Evolutionary conservation across 495 filamentous ascomycete genomes (phyloP), one percentile per base, ranked within the genome.

Genomic region (Diplogelasinospora grovesii): DNA sequence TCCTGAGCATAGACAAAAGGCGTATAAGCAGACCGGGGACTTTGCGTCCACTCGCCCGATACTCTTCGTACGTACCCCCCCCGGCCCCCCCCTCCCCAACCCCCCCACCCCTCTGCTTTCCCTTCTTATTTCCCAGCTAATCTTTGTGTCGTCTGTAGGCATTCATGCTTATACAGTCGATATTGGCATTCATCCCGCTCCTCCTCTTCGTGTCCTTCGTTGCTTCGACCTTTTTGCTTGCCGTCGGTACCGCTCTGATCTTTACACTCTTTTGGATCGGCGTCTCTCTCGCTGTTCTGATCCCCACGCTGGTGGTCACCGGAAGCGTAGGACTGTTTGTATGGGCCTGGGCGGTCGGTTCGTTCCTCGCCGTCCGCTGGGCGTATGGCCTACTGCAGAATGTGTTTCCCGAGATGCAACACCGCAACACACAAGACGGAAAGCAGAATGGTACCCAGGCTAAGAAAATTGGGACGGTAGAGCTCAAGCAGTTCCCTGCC

Each of bases 241-340:
- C 74, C 19, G 37, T 78, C 25, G 46, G 75, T 48, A 67, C 63
- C 27, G 74, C 74, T 29, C 39, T 85, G 5, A 38, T 79, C 44
- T 81, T 84, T 63, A 72, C 71, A 6, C 65, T 78, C 36, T 75
- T 79, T 59, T 78, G 74, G 65, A 67, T 73, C 40, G 74, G 78
- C 36, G 46, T 82, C 33, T 81, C 76, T n/a, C 62, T 81, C 18
- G 49, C 83, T 36, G 47, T 86, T 36, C 64, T 86, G 29, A 60
- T 82, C 4, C 82, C 81, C 0, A 74, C 75, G 6, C 51, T 87
- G 22, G 75, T 79, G 60, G 40, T 79, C 21, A 82, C 77, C 4
- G 70, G 66, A 13, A 56, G 65, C 39, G 50, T 72, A 19, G 80
- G 71, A 8, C 58, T 74, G 1, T 69, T 75, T 36, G 45, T 81